Percentiles rank a stretch among this genome's conserved stretches.
phyloP scores from a whole-genome alignment of 1,284 basidiomycete species.

The Cutaneotrichosporon cutaneum region DNA sequence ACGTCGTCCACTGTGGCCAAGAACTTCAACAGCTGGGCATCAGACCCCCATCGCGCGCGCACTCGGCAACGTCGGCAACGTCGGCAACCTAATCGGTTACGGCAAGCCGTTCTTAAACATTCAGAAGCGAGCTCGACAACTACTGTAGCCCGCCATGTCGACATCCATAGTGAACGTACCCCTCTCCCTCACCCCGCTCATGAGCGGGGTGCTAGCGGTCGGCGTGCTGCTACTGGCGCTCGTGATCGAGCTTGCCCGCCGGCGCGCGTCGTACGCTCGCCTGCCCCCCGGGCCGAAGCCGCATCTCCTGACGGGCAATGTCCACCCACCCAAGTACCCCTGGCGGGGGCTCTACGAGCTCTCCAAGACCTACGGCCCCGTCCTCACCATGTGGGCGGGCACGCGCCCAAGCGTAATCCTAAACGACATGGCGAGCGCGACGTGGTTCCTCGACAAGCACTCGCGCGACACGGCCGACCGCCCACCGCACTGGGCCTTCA shows the following conservation, averaged over 20 bases:
- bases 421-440: slow-evolving; percentile 7
- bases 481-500: slow-evolving; percentile 55
- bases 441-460: slow-evolving; percentile 58
- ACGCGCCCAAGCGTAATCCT: slow-evolving; percentile 3
- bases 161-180: neutral
- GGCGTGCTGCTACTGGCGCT: neutral
- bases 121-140: no score
- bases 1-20: no score
- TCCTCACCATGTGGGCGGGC: slow-evolving; percentile 17
- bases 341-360: slow-evolving; percentile 16
- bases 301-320: neutral
- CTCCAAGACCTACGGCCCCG: slow-evolving; percentile 12
- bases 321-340: neutral
- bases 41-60: no score
- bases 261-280: neutral
- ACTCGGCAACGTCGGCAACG: no score
- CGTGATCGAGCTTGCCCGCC: neutral
- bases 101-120: no score
- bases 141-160: no score
- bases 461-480: slow-evolving; percentile 58
- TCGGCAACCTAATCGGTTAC: no score
- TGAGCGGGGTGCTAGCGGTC: neutral
- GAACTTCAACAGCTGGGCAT: no score
- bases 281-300: neutral
- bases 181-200: neutral